A percentile compares a stretch with the other conserved stretches of the same genome.
phyloP scores from a whole-genome alignment of 768 basidiomycete genomes.

The Termitomyces sp. region DNA sequence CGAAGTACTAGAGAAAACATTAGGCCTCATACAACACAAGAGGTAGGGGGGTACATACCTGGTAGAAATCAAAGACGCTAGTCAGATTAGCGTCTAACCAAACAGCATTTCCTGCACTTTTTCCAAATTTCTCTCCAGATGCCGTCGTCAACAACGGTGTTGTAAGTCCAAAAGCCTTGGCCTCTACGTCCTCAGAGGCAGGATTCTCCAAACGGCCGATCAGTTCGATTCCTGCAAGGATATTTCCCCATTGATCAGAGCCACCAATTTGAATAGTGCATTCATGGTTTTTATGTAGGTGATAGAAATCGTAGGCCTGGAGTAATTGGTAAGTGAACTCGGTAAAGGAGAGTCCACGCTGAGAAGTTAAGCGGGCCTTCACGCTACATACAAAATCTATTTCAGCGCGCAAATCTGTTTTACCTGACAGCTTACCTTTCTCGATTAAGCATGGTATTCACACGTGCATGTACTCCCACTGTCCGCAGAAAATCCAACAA shows the following conservation, averaged over 20 bases:
- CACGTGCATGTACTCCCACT: constrained; percentile 74
- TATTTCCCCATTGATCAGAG: constrained; percentile 99
- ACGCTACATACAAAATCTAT: constrained; percentile 47
- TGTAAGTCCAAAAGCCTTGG: constrained; percentile 73
- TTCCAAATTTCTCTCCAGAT: constrained; percentile 93
- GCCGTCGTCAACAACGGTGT: constrained; percentile 92
- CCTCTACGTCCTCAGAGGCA: constrained; percentile 17
- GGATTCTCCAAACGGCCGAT: constrained; percentile 52
- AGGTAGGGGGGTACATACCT: constrained; percentile 43
- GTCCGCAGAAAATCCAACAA: constrained; percentile 81
- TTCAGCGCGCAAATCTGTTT: background rate
- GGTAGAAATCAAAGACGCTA: constrained; percentile 91
- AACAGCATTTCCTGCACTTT: constrained; percentile 92
- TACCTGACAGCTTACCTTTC: constrained; percentile 61
- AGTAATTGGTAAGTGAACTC: constrained; percentile 98
- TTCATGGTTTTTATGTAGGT: constrained; percentile 55
- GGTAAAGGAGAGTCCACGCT: constrained; percentile 93
- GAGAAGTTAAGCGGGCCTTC: constrained; percentile 69
- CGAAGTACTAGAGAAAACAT: constrained; percentile 66
- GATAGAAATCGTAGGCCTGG: constrained; percentile 93
- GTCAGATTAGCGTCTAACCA: constrained; percentile 82
- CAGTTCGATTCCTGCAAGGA: constrained; percentile 88
- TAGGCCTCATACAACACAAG: background rate
- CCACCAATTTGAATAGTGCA: constrained; percentile 93
- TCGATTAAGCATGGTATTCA: constrained; percentile 85